Percentiles rank a stretch among this genome's conserved stretches.
These are phyloP conservation scores for Lotus japonicus DNA, from an alignment of 306 rosid species.

Conservation along the genomic window DNA sequence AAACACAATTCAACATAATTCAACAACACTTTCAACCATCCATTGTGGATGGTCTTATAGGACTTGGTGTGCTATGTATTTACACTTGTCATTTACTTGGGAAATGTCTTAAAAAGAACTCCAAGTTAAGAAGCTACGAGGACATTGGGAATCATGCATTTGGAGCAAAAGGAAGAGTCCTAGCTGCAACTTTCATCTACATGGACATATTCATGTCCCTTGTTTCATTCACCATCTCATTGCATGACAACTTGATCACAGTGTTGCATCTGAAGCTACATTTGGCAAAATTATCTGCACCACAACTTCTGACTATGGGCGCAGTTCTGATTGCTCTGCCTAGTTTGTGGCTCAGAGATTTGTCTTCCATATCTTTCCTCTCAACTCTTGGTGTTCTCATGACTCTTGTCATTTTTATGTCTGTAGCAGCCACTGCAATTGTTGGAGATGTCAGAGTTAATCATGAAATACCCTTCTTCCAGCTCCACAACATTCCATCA, in stretches of 20 bases:
- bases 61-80: conserved; percentile 49
- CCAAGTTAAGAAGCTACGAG: conserved; percentile 42
- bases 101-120: conserved; percentile 50
- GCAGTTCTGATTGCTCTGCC: conserved; percentile 59
- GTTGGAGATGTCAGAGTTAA: conserved; percentile 37
- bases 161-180: conserved; percentile 49
- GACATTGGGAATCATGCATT: conserved; percentile 68
- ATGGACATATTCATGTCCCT: conserved; percentile 70
- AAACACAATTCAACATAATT: too few relatives aligned
- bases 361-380: conserved; percentile 63
- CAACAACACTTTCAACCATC: too few relatives aligned
- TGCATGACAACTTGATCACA: conserved; percentile 56
- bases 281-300: conserved; percentile 25
- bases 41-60: too few relatives aligned
- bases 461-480: conserved; percentile 44
- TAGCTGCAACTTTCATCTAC: conserved; percentile 47
- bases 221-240: conserved; percentile 72
- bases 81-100: conserved; percentile 53
- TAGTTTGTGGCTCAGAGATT: conserved; percentile 57
- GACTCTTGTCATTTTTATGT: conserved; percentile 48
- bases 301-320: conserved; percentile 42
- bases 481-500: conserved; percentile 49
- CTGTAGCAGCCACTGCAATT: conserved; percentile 45
- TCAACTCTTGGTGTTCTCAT: conserved; percentile 57
- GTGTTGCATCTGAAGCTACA: conserved; percentile 38